Evolutionary conservation across 345 rosid species (phyloP).

Genomic region (Corymbia maculata): DNA sequence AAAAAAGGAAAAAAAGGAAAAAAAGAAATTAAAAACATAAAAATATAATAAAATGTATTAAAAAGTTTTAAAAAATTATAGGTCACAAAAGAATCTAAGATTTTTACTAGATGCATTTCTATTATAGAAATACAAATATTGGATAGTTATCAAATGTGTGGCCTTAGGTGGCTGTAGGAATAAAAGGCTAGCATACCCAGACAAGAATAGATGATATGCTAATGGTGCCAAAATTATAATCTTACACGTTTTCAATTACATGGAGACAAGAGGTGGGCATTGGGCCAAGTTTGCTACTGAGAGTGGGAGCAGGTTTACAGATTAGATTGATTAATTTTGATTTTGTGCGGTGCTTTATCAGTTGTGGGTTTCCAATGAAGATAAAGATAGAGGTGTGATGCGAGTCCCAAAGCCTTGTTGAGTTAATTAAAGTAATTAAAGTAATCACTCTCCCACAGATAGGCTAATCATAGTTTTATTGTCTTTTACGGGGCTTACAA

Average conservation of each 20-base stretch:
- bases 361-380: neutral
- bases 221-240: neutral
- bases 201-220: neutral
- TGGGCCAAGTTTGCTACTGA: neutral
- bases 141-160: no score
- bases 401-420: neutral
- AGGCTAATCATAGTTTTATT: neutral
- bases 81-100: no score
- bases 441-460: neutral
- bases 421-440: neutral
- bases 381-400: neutral
- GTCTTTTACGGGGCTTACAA: neutral
- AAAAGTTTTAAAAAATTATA: no score
- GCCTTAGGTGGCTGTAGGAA: neutral
- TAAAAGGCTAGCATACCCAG: neutral
- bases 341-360: neutral
- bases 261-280: neutral
- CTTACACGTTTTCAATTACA: neutral
- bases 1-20: no score
- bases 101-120: no score
- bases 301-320: neutral
- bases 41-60: no score
- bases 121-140: no score
- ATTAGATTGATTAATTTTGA: neutral
- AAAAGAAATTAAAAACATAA: no score